These are phyloP conservation scores for Paspalum vaginatum DNA, from an alignment of 176 grass and related monocot genomes.

Conservation along the genomic window DNA sequence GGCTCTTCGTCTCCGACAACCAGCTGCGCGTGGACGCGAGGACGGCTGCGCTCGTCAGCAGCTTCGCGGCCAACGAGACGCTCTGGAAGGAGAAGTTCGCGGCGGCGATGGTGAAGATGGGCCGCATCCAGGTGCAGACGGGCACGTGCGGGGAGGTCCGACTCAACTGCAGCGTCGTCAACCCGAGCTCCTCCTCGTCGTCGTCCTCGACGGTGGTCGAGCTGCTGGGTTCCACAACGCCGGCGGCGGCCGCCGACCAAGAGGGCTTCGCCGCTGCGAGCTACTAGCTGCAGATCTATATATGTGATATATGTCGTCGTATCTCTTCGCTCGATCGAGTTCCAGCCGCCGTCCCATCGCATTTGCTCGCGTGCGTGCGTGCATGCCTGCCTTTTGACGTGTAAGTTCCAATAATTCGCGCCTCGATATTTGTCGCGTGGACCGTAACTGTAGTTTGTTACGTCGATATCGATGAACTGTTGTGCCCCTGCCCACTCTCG, in stretches of 20 bases:
- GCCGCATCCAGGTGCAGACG: constrained; percentile 56
- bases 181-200: constrained; percentile 21
- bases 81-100: constrained; percentile 50
- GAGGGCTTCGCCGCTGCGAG: constrained; percentile 29
- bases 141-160: constrained; percentile 48
- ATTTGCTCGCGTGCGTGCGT: not conserved
- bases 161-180: constrained; percentile 56
- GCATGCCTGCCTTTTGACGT: too few species aligned
- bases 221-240: not conserved
- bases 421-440: too few species aligned
- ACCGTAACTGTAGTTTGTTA: too few species aligned
- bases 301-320: not conserved
- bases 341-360: too few species aligned
- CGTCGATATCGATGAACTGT: too few species aligned
- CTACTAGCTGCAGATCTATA: not conserved
- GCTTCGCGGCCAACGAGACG: constrained; percentile 45
- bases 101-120: constrained; percentile 63
- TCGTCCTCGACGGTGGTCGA: not conserved
- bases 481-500: too few species aligned
- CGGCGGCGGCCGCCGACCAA: not conserved
- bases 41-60: constrained; percentile 31
- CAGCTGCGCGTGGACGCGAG: constrained; percentile 37
- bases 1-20: constrained; percentile 61
- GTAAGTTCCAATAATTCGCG: too few species aligned
- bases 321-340: too few species aligned